phyloP scores from a whole-genome alignment of 1,284 basidiomycete genomes.

The Mycosarcoma mackinlayi region DNA sequence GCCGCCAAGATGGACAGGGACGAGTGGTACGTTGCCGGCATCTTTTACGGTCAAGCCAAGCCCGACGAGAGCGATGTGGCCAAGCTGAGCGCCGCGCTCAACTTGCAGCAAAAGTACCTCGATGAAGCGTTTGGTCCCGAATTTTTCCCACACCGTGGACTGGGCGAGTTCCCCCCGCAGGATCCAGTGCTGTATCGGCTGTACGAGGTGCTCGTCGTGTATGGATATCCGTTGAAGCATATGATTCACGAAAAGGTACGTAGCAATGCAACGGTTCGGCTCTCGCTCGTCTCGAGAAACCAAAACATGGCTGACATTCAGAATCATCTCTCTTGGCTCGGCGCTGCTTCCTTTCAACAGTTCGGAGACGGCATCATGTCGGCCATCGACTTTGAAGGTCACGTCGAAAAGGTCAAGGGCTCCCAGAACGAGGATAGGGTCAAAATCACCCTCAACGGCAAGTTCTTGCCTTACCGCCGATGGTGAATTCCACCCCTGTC shows the following conservation, averaged over 20 bases:
- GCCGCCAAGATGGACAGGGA: constrained; percentile 49
- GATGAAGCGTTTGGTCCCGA: constrained; percentile 47
- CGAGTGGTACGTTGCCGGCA: constrained; percentile 61
- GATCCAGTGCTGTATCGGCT: constrained; percentile 51
- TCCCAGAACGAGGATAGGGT: constrained; percentile 57
- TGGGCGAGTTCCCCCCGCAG: constrained; percentile 57
- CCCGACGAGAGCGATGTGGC: constrained; percentile 49
- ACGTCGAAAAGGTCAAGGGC: constrained; percentile 57
- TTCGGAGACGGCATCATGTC: constrained; percentile 63
- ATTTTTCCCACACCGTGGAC: constrained; percentile 57
- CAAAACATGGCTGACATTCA: too few relatives aligned
- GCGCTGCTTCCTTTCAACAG: too few relatives aligned
- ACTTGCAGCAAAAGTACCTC: constrained; percentile 37
- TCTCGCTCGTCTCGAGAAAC: too few relatives aligned
- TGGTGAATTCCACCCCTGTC: constrained; percentile 40
- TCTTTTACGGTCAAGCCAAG: constrained; percentile 66
- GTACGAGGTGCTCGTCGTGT: constrained; percentile 58
- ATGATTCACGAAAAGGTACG: constrained; percentile 66
- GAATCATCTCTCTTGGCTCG: too few relatives aligned
- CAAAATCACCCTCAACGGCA: constrained; percentile 63
- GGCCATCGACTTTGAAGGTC: constrained; percentile 63
- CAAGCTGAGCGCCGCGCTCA: constrained; percentile 43
- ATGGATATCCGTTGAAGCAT: constrained; percentile 60
- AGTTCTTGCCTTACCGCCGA: constrained; percentile 57
- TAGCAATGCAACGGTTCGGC: too few relatives aligned